These are phyloP conservation scores for Selenicereus undatus DNA, from an alignment of 148 eudicot species.

Conservation along the genomic window DNA sequence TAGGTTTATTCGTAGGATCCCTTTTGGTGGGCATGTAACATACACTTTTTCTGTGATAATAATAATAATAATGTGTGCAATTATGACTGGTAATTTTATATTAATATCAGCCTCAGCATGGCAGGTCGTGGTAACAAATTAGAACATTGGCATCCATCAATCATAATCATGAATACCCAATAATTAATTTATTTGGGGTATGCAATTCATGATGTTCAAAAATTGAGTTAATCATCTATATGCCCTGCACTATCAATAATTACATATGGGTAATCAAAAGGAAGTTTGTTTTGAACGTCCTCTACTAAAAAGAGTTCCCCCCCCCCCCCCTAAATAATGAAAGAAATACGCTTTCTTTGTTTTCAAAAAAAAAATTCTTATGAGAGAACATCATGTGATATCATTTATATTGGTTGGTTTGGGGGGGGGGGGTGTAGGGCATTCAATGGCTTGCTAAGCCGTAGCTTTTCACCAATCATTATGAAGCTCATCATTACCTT, in stretches of 20 bases:
- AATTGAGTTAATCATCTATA: neutral
- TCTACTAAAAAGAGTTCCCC: neutral
- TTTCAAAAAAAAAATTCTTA: too few species aligned
- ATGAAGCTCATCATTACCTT: too few species aligned
- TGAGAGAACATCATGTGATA: too few species aligned
- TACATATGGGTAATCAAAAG: neutral
- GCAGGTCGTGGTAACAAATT: constrained; percentile 13
- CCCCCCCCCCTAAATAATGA: too few species aligned
- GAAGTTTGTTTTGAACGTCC: neutral
- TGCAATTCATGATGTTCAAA: neutral
- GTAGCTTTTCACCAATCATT: too few species aligned
- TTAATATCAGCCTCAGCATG: constrained; percentile 8
- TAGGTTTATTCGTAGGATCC: constrained; percentile 18
- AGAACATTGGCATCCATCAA: neutral
- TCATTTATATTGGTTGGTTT: too few species aligned
- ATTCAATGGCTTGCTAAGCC: too few species aligned
- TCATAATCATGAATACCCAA: neutral
- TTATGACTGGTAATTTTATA: constrained; percentile 8
- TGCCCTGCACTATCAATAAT: constrained; percentile 13
- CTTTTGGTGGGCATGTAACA: constrained; percentile 2
- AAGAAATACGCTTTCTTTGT: too few species aligned
- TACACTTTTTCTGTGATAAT: neutral
- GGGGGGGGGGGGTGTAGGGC: too few species aligned
- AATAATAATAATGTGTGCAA: constrained; percentile 2
- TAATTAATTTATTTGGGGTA: neutral